Evolutionary conservation across 495 filamentous ascomycete species (phyloP), one percentile per base, ranked within the genome.

Genomic region (Neurospora sp.): DNA sequence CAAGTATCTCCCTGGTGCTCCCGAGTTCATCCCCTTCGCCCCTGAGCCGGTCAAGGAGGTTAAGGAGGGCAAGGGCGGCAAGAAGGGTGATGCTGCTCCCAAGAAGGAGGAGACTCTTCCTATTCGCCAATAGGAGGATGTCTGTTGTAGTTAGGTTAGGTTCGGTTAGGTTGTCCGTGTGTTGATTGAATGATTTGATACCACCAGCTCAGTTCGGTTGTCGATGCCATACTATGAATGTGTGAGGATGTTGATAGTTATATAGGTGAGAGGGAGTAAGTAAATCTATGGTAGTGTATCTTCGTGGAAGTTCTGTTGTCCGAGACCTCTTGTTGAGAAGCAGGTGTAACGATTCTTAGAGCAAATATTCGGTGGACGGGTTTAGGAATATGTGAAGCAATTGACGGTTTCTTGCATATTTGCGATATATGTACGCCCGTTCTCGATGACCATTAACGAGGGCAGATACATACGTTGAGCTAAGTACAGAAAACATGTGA

Each of bases 1-100:
- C 65, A 96, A 79, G 83, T 99, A 97, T 79, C 92, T 99, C 37
- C 95, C 94, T 2, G 96, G 94, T 6, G 84, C 90, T 7, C 93
- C 93, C 1, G 92, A 93, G 44, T 97, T 97, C 83, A 86, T 99
- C 44, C 91, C 91, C 8, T 99, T 90, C 79, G 87, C 88, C n/a
- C 93, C 92, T 81, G 44, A 69, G 20, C 74, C 75, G 6, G 53
- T 68, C n/a, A 73, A 75, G 73, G 69, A 74, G 53, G 73, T 37
- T 22, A 69, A 68, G 68, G 69, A 53, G 20, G 53, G 53, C 31
- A 76, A 74, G 72, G 45, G 70, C 40, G 73, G 39, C 20, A 74
- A 74, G 35, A 69, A 69, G 94, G 71, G 53, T 1, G 71, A 73
- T 61, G 20, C 48, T 59, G 48, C 48, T 22, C 10, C 48, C 48